These are phyloP conservation scores for Fusarium stilboides DNA, from an alignment of 2,329 filamentous ascomycete species.

Conservation along the genomic window DNA sequence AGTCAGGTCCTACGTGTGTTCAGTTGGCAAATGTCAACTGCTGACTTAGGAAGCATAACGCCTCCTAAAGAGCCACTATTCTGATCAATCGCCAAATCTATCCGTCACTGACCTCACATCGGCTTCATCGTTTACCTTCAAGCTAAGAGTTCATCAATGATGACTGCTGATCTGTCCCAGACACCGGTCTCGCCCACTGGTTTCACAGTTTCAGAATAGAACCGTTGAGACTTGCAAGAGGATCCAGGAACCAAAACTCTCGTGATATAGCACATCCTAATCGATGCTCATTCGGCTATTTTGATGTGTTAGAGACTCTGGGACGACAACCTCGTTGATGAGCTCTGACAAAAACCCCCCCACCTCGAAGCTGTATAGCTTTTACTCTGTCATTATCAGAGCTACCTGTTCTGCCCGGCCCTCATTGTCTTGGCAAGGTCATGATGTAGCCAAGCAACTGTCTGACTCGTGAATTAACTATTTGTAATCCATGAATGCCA, in stretches of 20 bases:
- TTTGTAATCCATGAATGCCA: constrained; percentile 1
- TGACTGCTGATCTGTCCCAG: neutral
- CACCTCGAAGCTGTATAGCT: neutral
- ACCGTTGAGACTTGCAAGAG: constrained; percentile 30
- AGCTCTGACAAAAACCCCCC: too few relatives aligned
- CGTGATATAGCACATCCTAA: neutral
- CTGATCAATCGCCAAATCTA: neutral
- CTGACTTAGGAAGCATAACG: constrained; percentile 17
- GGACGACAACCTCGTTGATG: too few relatives aligned
- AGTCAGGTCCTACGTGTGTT: too few relatives aligned
- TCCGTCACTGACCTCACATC: neutral
- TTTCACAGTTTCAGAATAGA: constrained; percentile 10
- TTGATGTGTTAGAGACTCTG: neutral
- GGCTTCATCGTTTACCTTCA: neutral
- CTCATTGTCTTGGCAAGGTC: neutral
- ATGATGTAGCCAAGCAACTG: neutral
- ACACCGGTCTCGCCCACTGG: constrained; percentile 1
- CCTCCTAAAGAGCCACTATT: constrained; percentile 9
- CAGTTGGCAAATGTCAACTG: too few relatives aligned
- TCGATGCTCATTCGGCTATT: neutral
- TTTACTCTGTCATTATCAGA: neutral
- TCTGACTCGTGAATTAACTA: neutral
- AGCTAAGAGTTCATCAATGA: neutral
- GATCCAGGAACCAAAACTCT: constrained; percentile 38
- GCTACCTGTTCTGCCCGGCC: neutral